A percentile compares a stretch with the other conserved stretches of the same genome.
phyloP scores from a whole-genome alignment of 2,329 filamentous ascomycete species.

The Sclerotinia spermophila region DNA sequence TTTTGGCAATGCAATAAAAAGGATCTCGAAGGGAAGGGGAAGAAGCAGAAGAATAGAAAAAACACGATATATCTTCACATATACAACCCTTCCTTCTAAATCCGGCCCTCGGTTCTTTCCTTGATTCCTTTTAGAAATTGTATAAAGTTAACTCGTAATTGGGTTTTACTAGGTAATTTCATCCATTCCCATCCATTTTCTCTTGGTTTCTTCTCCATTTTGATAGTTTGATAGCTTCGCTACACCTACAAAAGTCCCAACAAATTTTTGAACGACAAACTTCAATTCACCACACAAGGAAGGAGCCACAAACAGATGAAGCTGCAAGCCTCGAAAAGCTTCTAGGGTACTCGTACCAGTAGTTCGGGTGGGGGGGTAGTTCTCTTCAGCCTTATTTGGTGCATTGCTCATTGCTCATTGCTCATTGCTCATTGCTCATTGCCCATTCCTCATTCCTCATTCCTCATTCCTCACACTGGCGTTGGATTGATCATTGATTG shows the following conservation, averaged over 20 bases:
- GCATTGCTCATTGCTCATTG: background rate
- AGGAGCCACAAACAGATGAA: background rate
- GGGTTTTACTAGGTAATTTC: background rate
- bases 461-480: too few relatives aligned
- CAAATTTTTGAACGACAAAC: background rate
- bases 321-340: background rate
- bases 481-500: too few relatives aligned
- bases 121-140: background rate
- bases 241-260: background rate
- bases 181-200: background rate
- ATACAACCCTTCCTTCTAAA: background rate
- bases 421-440: background rate
- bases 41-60: background rate
- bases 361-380: background rate
- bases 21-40: background rate
- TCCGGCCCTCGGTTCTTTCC: background rate
- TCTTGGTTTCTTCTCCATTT: background rate
- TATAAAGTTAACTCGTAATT: background rate
- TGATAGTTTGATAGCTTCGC: background rate
- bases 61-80: background rate
- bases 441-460: background rate
- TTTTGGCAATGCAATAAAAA: constrained; percentile 1
- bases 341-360: too few relatives aligned
- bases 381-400: constrained; percentile 5
- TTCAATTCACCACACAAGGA: background rate